Base-by-base conservation (phyloP, 306 rosid genomes). In the Bauhinia variegata region DNA sequence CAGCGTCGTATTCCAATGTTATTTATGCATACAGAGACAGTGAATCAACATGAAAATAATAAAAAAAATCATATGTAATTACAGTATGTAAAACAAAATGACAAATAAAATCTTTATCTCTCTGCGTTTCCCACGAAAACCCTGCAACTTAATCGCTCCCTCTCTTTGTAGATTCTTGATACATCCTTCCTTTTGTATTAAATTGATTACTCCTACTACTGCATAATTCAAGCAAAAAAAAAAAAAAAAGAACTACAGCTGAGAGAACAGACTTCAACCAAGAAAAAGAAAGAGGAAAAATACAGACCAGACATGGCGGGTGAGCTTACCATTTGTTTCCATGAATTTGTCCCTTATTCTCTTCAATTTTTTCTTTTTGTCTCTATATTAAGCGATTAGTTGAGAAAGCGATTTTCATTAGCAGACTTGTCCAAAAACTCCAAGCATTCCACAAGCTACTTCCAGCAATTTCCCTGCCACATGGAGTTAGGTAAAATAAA, bases 381-480 rank as follows among this genome's bases (percentile, higher is more conserved):
- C 13, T 17, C 10, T 52, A 46, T 14, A 31, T 39, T 6, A 15
- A 41, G 79, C 78, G 78, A 83, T 60, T 63, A 63, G 73, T 72
- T 75, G 91, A 68, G 82, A 87, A 78, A 57, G 78, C 79, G 89
- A 86, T 11, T 82, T 68, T 65, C 74, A 73, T 73, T 75, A 75
- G 72, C 85, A 81, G 54, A 19, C 82, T 52, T 62, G 84, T 73
- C 95, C 95, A 73, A 91, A 54, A 75, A 85, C 79, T 82, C 91
- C 98, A 63, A 92, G 78, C 95, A 89, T 75, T 43, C 80, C 78
- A 76, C 98, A 92, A 0, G 96, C 85, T 43, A 84, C 76, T 79
- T 92, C 91, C 83, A 86, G 73, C 47, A 41, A 41, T 11, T 41
- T 41, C 47, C 47, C 47, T 41, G 47, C 47, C 47, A 41, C 4